Conservation (phyloP, 2,329 filamentous ascomycete genomes). For the Sporothrix curviconia region DNA sequence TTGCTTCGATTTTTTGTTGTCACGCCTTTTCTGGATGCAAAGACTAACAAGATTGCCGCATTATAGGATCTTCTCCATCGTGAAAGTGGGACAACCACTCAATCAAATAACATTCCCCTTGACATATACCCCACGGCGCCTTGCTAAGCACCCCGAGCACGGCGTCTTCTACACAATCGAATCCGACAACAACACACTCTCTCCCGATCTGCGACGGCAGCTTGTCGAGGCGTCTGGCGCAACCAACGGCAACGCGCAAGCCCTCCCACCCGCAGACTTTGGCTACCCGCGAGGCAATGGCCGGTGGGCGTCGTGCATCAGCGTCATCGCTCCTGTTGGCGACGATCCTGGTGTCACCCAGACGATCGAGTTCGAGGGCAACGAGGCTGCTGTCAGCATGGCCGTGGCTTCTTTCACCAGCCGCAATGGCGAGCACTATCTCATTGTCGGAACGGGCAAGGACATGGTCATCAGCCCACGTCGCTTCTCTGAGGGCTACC, state of each 20-base stretch:
- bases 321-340: conserved; percentile 75
- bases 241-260: conserved; percentile 64
- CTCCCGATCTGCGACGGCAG: conserved; percentile 67
- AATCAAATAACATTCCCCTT: conserved; percentile 81
- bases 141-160: conserved; percentile 80
- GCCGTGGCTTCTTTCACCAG: conserved; percentile 80
- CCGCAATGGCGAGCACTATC: conserved; percentile 80
- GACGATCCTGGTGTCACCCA: conserved; percentile 65
- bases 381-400: conserved; percentile 85
- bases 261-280: conserved; percentile 74
- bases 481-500: conserved; percentile 70
- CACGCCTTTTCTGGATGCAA: background rate
- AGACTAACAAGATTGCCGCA: conserved; percentile 27
- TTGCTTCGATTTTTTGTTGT: background rate
- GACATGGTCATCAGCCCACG: conserved; percentile 76
- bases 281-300: conserved; percentile 77
- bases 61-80: conserved; percentile 77
- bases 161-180: conserved; percentile 92
- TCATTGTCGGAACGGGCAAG: conserved; percentile 92
- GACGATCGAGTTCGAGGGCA: conserved; percentile 76
- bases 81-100: conserved; percentile 77
- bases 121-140: conserved; percentile 81
- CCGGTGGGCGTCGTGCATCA: conserved; percentile 94
- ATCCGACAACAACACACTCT: conserved; percentile 84
- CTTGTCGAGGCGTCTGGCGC: conserved; percentile 65